Conservation (phyloP, 2,329 filamentous ascomycete species). For the Xylariaceae sp. region DNA sequence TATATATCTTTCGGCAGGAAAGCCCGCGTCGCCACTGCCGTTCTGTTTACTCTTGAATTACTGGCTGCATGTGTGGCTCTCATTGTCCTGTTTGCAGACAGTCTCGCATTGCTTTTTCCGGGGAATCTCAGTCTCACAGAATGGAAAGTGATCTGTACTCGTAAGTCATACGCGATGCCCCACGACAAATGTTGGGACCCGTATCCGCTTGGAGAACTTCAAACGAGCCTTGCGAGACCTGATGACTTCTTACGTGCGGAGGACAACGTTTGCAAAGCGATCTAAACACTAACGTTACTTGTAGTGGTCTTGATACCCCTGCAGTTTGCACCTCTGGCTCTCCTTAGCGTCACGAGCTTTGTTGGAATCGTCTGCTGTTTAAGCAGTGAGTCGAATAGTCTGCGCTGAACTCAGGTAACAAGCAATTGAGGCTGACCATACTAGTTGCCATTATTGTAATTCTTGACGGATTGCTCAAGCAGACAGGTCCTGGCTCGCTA, state of each 20-base stretch:
- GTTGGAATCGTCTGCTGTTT: constrained; percentile 90
- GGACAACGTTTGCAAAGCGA: too few species aligned
- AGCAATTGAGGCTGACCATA: constrained; percentile 5
- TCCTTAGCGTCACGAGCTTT: constrained; percentile 87
- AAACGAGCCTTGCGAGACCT: too few species aligned
- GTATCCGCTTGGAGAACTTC: too few species aligned
- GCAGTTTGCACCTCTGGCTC: constrained; percentile 77
- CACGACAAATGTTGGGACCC: too few species aligned
- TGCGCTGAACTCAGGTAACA: not conserved
- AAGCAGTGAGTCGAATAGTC: constrained; percentile 62
- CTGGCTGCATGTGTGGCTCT: constrained; percentile 80
- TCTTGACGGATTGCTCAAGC: constrained; percentile 82
- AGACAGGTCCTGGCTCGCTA: constrained; percentile 75
- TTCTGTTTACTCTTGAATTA: constrained; percentile 85
- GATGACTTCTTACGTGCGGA: too few species aligned
- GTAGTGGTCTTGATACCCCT: constrained; percentile 70
- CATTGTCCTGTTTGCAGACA: constrained; percentile 70
- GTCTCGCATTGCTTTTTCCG: constrained; percentile 74
- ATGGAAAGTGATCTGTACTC: constrained; percentile 84
- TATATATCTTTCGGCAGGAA: constrained; percentile 84
- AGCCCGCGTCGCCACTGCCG: constrained; percentile 76
- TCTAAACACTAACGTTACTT: too few species aligned
- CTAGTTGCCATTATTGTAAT: constrained; percentile 81
- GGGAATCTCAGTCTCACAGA: constrained; percentile 60
- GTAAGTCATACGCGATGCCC: too few species aligned